Conservation (phyloP, 2,329 filamentous ascomycete species). For the Tolypocladium tundrense region DNA sequence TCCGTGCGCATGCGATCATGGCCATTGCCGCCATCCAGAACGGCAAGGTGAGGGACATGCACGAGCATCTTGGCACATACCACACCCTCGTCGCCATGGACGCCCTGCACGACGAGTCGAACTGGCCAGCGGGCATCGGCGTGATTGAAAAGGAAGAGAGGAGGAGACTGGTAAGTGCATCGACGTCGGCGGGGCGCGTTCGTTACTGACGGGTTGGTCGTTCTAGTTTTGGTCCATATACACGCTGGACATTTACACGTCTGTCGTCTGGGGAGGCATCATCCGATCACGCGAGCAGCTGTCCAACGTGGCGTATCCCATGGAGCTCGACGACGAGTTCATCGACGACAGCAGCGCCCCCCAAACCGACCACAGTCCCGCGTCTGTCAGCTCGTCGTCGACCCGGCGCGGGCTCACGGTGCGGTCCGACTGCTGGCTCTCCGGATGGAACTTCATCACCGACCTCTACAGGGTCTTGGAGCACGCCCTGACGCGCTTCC, state of each 20-base stretch:
- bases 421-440: conserved; percentile 31
- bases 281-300: conserved; percentile 13
- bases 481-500: conserved; percentile 27
- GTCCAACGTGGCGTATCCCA: conserved; percentile 13
- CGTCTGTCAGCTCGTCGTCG: conserved; percentile 1
- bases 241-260: conserved; percentile 42
- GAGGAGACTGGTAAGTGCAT: conserved; percentile 26
- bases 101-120: conserved; percentile 39
- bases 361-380: neutral
- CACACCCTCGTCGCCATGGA: conserved; percentile 37
- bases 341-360: conserved; percentile 17
- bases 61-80: conserved; percentile 39
- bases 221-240: conserved; percentile 46
- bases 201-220: neutral
- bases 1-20: conserved; percentile 28
- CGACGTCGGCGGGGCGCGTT: neutral
- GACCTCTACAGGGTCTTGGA: conserved; percentile 47
- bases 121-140: conserved; percentile 36
- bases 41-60: conserved; percentile 36
- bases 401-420: conserved; percentile 1
- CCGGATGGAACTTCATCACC: conserved; percentile 47
- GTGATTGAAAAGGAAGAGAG: conserved; percentile 37
- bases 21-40: conserved; percentile 41
- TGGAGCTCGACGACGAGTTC: conserved; percentile 29
- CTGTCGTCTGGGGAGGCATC: conserved; percentile 35